Evolutionary conservation across 441 rosid genomes (phyloP).

Genomic region (Cnidoscolus chayamansa): DNA sequence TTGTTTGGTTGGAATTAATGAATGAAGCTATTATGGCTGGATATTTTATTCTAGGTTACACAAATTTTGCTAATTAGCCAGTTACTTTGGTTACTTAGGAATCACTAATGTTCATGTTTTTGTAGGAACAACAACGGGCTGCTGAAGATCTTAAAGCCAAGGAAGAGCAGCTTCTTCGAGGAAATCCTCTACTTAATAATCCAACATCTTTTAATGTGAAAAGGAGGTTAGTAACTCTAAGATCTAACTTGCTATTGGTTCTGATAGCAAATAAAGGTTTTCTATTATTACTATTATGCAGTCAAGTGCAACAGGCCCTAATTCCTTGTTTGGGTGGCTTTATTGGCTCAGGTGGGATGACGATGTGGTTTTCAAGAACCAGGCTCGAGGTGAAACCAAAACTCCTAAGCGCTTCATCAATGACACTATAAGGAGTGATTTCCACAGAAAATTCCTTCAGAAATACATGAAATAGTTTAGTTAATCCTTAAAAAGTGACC

Average conservation of each 20-base stretch:
- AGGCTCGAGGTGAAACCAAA: conserved; percentile 92
- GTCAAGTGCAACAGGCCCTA: neutral
- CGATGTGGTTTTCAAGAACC: conserved; percentile 97
- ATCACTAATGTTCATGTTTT: conserved; percentile 8
- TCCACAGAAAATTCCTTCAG: conserved; percentile 86
- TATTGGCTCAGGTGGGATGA: conserved; percentile 83
- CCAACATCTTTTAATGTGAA: conserved; percentile 78
- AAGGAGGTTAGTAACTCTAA: conserved; percentile 55
- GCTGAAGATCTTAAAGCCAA: conserved; percentile 83
- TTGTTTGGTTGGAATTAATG: neutral
- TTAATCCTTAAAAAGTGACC: neutral
- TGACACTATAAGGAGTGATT: conserved; percentile 91
- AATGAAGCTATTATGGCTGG: neutral
- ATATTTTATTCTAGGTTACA: neutral
- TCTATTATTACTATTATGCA: neutral
- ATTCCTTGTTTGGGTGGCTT: neutral
- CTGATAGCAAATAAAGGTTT: conserved; percentile 5
- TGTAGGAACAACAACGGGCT: conserved; percentile 67
- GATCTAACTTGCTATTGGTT: neutral
- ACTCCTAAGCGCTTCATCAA: conserved; percentile 93
- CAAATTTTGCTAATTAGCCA: neutral
- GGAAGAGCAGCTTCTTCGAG: conserved; percentile 91
- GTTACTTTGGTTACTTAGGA: neutral
- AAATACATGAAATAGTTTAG: conserved; percentile 82
- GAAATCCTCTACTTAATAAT: conserved; percentile 82